Evolutionary conservation across 1,284 basidiomycete species (phyloP), one percentile per base, ranked within the genome.

Genomic region (Filobasidium uniguttulatum): DNA sequence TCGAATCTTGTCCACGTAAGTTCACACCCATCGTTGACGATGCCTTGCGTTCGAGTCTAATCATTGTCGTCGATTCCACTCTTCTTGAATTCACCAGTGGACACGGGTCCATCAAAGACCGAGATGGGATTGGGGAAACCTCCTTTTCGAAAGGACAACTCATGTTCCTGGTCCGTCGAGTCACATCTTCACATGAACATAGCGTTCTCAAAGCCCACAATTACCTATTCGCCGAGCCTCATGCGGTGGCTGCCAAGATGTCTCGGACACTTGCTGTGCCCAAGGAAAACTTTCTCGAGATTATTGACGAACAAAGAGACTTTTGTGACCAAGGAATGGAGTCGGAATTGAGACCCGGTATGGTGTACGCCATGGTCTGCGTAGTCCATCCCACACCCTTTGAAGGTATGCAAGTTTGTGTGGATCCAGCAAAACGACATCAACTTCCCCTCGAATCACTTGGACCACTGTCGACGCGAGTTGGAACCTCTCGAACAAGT

Each of bases 121-220:
- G 56, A 57, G 35, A 60, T 26, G 37, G 48, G 10, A 38, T 15
- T 20, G 23, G 38, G n/a, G 14, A 56, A 23, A 66, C 68, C 52
- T 69, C 65, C 2, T 65, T 71, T 8, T 66, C 69, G 4, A 71
- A 70, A 56, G 71, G 71, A 15, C 71, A 71, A 57, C 58, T 72
- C 46, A 65, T 71, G 52, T 67, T 71, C 53, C 62, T 72, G 10
- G 66, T 70, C 3, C 65, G 70, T 14, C 60, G 69, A 7, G 60
- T 71, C 8, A 57, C 59, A 2, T 67, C 65, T 14, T 44, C 59
- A 9, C 57, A 61, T 20, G 70, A 73, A 50, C 65, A 64, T 36
- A 59, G 59, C 28, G 65, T 67, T 36, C 61, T 71, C 19, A 55
- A 68, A 25, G 62, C 66, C 3, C 61, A 66, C 17, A 63, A 70